Conservation (phyloP, 768 basidiomycete species). For the Russula lepida region DNA sequence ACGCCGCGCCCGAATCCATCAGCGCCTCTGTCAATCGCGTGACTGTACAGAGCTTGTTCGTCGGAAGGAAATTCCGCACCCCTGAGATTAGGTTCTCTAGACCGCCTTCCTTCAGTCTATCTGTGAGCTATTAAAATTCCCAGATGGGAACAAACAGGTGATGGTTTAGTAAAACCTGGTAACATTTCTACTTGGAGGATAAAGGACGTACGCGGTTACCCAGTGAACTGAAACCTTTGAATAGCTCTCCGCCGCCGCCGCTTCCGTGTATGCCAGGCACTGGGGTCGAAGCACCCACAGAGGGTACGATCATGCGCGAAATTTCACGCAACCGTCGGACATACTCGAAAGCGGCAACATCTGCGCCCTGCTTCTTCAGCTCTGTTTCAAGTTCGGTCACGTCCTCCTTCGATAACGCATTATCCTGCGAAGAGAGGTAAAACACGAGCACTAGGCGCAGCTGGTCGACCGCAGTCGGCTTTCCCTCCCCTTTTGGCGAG, state of each 20-base stretch:
- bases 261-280: conserved; percentile 41
- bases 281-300: conserved; percentile 57
- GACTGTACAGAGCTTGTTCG: conserved; percentile 86
- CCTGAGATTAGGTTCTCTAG: conserved; percentile 95
- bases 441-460: conserved; percentile 92
- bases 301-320: conserved; percentile 78
- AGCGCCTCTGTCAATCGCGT: conserved; percentile 92
- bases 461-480: conserved; percentile 73
- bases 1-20: conserved; percentile 93
- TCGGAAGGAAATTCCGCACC: conserved; percentile 95
- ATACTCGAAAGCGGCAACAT: conserved; percentile 81
- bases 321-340: conserved; percentile 89
- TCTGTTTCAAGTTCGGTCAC: conserved; percentile 81
- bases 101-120: conserved; percentile 90
- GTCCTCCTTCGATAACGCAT: conserved; percentile 79
- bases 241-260: conserved; percentile 71
- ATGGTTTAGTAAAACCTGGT: not conserved
- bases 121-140: conserved; percentile 59
- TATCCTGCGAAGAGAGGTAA: conserved; percentile 82
- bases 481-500: conserved; percentile 52
- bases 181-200: not conserved
- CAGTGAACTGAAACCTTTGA: conserved; percentile 88
- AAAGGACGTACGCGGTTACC: conserved; percentile 67
- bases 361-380: conserved; percentile 72
- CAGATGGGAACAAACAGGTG: not conserved